phyloP scores from a whole-genome alignment of 2,329 filamentous ascomycete genomes.

The Penicillium sumatraense region DNA sequence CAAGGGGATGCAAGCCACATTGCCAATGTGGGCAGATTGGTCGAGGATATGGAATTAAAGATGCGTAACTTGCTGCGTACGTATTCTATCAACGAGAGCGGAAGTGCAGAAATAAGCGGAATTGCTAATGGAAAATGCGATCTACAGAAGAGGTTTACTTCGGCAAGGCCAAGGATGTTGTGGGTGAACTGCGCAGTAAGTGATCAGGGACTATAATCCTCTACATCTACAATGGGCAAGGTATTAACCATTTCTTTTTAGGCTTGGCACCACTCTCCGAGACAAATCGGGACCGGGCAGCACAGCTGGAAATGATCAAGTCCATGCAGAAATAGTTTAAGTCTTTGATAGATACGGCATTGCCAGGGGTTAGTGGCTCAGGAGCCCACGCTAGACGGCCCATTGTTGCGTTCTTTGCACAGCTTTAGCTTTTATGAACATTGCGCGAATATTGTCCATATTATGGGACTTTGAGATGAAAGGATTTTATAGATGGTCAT shows the following conservation, averaged over 20 bases:
- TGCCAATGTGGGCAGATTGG: constrained; percentile 88
- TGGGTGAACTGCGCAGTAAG: constrained; percentile 87
- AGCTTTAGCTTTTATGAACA: constrained; percentile 22
- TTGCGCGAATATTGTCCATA: constrained; percentile 6
- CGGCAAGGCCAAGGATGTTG: constrained; percentile 98
- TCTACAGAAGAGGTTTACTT: constrained; percentile 89
- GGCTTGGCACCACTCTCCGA: constrained; percentile 80
- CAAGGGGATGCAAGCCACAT: constrained; percentile 86
- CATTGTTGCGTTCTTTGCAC: constrained; percentile 22
- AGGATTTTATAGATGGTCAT: not conserved
- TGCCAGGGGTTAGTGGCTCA: constrained; percentile 9
- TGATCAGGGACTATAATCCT: no score
- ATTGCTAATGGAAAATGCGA: constrained; percentile 22
- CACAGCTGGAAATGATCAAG: constrained; percentile 86
- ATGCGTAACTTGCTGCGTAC: constrained; percentile 90
- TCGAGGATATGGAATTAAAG: constrained; percentile 99
- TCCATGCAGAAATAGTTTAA: constrained; percentile 53
- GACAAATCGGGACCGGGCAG: constrained; percentile 78
- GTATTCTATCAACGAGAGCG: not conserved
- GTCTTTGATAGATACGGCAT: constrained; percentile 10
- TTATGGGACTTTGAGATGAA: not conserved
- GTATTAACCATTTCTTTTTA: constrained; percentile 30
- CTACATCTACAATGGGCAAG: no score
- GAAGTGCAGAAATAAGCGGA: no score
- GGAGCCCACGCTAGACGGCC: constrained; percentile 13